phyloP scores from a whole-genome alignment of 2,329 filamentous ascomycete species.

The Scedosporium apiospermum region DNA sequence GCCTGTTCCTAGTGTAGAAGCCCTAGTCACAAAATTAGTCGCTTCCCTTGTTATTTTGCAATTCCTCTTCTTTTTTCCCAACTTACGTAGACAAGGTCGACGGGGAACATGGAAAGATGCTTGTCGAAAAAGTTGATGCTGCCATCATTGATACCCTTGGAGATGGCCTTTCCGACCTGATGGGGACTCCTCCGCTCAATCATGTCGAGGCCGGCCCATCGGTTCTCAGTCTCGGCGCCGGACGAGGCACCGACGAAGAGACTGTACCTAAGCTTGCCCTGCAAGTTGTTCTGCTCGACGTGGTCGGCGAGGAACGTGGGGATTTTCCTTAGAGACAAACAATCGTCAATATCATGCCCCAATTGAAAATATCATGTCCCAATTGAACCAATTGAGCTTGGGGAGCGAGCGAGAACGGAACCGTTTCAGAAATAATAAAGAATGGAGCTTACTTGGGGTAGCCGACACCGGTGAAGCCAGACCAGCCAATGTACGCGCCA shows the following conservation, averaged over 20 bases:
- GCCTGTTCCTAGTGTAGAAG: constrained; percentile 74
- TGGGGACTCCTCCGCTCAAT: constrained; percentile 78
- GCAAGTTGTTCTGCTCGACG: constrained; percentile 75
- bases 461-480: constrained; percentile 81
- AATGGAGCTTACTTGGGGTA: constrained; percentile 57
- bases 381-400: not conserved
- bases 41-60: not conserved
- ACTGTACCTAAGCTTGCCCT: constrained; percentile 77
- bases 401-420: not conserved
- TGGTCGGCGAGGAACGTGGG: constrained; percentile 79
- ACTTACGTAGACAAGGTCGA: constrained; percentile 69
- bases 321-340: constrained; percentile 51
- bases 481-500: constrained; percentile 83
- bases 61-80: not conserved
- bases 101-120: constrained; percentile 86
- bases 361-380: not conserved
- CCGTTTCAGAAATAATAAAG: not conserved
- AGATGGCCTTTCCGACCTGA: constrained; percentile 83
- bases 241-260: constrained; percentile 87
- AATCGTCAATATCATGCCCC: not conserved
- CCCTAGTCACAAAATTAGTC: constrained; percentile 34
- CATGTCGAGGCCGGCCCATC: constrained; percentile 86
- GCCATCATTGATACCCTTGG: constrained; percentile 83
- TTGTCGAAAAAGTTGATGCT: constrained; percentile 91
- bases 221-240: constrained; percentile 81